Percentiles rank a stretch among this genome's conserved stretches.
These are phyloP conservation scores for Fusarium denticulatum DNA, from an alignment of 2,329 filamentous ascomycete genomes.

Conservation along the genomic window DNA sequence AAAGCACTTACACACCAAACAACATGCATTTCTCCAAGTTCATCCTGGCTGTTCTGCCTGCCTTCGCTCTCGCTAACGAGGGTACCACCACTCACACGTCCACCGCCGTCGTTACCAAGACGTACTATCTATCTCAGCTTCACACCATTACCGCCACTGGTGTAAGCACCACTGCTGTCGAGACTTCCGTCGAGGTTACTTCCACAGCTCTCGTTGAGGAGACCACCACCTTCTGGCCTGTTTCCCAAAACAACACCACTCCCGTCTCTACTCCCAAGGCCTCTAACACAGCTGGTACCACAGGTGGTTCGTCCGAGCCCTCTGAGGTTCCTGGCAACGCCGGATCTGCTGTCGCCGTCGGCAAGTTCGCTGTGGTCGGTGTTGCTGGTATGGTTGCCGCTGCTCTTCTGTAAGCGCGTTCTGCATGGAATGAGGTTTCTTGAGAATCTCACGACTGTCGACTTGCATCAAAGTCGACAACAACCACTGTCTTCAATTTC, in stretches of 20 bases:
- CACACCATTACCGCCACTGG: slow-evolving; percentile 51
- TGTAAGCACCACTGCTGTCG: slow-evolving; percentile 46
- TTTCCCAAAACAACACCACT: slow-evolving; percentile 46
- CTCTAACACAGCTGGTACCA: slow-evolving; percentile 30
- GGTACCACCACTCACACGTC: slow-evolving; percentile 58
- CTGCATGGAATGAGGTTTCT: slow-evolving; percentile 3
- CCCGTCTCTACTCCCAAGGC: slow-evolving; percentile 36
- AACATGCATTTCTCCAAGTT: slow-evolving; percentile 56
- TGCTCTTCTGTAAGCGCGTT: slow-evolving; percentile 59
- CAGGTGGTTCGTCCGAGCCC: slow-evolving; percentile 43
- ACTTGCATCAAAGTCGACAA: slow-evolving; percentile 22
- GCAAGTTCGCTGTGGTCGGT: slow-evolving; percentile 59
- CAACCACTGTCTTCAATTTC: slow-evolving; percentile 31
- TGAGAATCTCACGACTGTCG: slow-evolving; percentile 17
- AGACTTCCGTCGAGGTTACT: slow-evolving; percentile 26
- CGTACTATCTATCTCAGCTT: slow-evolving; percentile 60
- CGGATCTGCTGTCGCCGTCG: slow-evolving; percentile 56
- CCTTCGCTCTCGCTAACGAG: slow-evolving; percentile 59
- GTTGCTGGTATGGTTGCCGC: slow-evolving; percentile 61
- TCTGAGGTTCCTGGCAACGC: slow-evolving; percentile 54
- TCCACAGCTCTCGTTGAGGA: slow-evolving; percentile 22
- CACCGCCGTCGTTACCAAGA: slow-evolving; percentile 62
- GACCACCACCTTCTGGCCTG: slow-evolving; percentile 30
- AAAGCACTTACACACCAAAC: slow-evolving; percentile 40
- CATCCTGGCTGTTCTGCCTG: slow-evolving; percentile 61